Conservation (phyloP, 345 rosid genomes). For the Rhodomyrtus tomentosa region DNA sequence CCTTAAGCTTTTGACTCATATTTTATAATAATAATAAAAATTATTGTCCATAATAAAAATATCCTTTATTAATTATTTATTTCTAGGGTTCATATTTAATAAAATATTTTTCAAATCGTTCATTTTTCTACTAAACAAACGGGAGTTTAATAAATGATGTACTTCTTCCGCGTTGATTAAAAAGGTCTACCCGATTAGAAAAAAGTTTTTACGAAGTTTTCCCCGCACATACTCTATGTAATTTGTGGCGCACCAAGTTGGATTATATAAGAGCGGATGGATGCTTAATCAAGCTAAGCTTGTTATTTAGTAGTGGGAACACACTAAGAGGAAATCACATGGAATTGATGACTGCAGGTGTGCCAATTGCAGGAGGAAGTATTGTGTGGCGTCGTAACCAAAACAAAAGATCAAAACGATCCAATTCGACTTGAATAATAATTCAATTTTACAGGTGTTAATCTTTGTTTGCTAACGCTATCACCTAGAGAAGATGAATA, state of each 20-base stretch:
- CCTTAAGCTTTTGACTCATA: too few species aligned
- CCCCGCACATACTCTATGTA: neutral
- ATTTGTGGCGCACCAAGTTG: neutral
- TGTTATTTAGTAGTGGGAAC: neutral
- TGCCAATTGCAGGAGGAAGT: neutral
- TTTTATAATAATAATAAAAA: too few species aligned
- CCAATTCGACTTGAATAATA: neutral
- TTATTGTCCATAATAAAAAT: too few species aligned
- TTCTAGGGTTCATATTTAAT: too few species aligned
- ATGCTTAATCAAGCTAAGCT: neutral
- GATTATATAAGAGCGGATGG: neutral
- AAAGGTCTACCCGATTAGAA: neutral
- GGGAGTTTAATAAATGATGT: neutral
- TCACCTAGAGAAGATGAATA: too few species aligned
- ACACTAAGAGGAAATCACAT: neutral
- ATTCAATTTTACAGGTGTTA: neutral
- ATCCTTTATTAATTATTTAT: too few species aligned
- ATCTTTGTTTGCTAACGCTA: neutral
- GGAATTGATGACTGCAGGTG: neutral
- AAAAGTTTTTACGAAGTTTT: accelerated
- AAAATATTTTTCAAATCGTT: too few species aligned
- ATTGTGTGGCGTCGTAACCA: neutral
- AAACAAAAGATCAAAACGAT: neutral
- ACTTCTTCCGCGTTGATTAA: neutral
- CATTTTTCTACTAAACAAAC: too few species aligned